Evolutionary conservation across 2,329 filamentous ascomycete genomes (phyloP), one percentile per base, ranked within the genome.

Genomic region (Phialocephala subalpina): DNA sequence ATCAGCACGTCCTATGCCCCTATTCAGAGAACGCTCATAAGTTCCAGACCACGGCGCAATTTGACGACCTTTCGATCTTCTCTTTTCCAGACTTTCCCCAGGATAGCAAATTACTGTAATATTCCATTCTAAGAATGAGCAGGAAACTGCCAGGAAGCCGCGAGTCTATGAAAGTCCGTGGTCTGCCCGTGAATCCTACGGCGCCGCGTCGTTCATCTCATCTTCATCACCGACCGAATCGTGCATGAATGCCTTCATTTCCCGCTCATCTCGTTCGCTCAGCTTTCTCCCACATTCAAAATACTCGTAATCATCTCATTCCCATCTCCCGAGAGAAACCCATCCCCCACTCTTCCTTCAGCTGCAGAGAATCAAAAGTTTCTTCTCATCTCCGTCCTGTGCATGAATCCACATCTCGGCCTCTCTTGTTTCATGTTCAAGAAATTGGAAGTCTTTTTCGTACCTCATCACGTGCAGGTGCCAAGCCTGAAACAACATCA

Each of bases 241-340:
- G 47, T 52, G 47, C 47, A 52, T 52, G 47, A 20, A 49, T 49
- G 20, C 45, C 38, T 14, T 42, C 38, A 42, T 42, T n/a, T 42
- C 38, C 38, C 12, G 5, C 38, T 42, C 38, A 14, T 42, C 38
- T 12, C 12, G 18, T 42, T n/a, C 38, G 12, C 18, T 42, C 18
- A n/a, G n/a, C n/a, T n/a, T n/a, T n/a, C n/a, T n/a, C n/a, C n/a
- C n/a, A n/a, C n/a, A n/a, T n/a, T n/a, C n/a, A n/a, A n/a, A n/a
- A n/a, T n/a, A n/a, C n/a, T n/a, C n/a, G n/a, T n/a, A n/a, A n/a
- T n/a, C n/a, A n/a, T n/a, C n/a, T n/a, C n/a, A n/a, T n/a, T n/a
- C 38, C 38, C 18, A 42, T 42, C 38, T 14, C 38, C 3, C 38
- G 29, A 33, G n/a, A n/a, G n/a, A 33, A 4, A 33, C 29, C 4